Base-by-base conservation (phyloP, 2,329 filamentous ascomycete species). In the Exophiala aquamarina region DNA sequence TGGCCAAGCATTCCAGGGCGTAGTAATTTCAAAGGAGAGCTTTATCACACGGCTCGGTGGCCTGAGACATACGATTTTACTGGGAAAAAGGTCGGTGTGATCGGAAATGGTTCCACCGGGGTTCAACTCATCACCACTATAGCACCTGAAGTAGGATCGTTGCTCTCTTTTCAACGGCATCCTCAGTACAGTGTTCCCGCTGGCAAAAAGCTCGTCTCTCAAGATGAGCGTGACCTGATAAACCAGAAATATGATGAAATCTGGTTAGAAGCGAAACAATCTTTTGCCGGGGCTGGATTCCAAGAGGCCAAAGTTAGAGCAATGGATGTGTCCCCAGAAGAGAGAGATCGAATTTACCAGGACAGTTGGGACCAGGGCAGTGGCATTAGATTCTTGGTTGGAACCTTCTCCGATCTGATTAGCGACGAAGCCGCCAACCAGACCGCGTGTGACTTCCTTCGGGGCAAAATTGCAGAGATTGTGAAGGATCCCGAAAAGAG, bases 151-250 rank as follows among this genome's bases (percentile, higher is more conserved):
- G 79, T 74, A 0, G 72, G 68, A 4, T 64, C 75, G 2, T 54
- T 87, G 13, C 72, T 66, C 2, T 59, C 62, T 2, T 67, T 86
- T 61, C 81, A 86, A 56, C 75, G 84, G 10, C 86, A 81, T 1
- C 83, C 83, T 0, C 87, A 86, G 54, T 65, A 83, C 5, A 77
- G 77, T 1, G 58, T 86, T 1, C 81, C 81, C 0, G 83, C 86
- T 77, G 68, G 71, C 2, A 71, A 77, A 47, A 65, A 66, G 3
- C 44, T 66, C 1, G 63, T 83, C 29, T 70, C 70, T 1, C 61
- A 60, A 7, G 70, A 72, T 47, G 73, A 78, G 52, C 77, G 83
- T 56, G 65, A 77, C 5, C n/a, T 13, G 17, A 46, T 54, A 33
- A 54, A 50, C 44, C 13, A 29, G 34, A 50, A 21, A 9, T 54